Conservation (phyloP, 331 rosid species). For the Prunus yedoensis region DNA sequence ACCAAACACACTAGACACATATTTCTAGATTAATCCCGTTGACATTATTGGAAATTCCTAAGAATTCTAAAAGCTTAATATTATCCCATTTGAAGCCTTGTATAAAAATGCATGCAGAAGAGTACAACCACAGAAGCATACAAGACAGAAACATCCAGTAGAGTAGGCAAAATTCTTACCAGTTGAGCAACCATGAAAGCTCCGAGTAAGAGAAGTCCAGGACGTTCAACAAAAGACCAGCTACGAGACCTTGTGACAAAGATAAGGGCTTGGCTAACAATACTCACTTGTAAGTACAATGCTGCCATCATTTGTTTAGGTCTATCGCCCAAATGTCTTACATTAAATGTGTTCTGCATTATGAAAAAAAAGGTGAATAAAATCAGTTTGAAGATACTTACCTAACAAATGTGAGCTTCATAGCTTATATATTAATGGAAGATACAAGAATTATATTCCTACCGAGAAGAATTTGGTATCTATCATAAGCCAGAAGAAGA, state of each 20-base stretch:
- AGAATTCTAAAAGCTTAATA: neutral
- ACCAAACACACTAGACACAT: neutral
- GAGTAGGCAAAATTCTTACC: conserved; percentile 45
- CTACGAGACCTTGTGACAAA: conserved; percentile 97
- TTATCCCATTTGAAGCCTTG: too few relatives aligned
- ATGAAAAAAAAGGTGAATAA: neutral
- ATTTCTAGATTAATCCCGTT: neutral
- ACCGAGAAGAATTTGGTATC: conserved; percentile 86
- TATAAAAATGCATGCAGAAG: too few relatives aligned
- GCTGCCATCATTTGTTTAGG: conserved; percentile 87
- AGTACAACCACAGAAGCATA: too few relatives aligned
- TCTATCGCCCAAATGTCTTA: conserved; percentile 32
- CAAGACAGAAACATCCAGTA: too few relatives aligned
- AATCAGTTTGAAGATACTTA: neutral
- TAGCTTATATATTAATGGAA: neutral
- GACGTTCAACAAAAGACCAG: conserved; percentile 91
- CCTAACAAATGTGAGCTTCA: neutral
- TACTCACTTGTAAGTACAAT: conserved; percentile 94
- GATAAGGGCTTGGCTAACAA: conserved; percentile 91
- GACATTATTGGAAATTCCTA: neutral
- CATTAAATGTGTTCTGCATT: conserved; percentile 66
- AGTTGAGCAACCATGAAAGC: conserved; percentile 87
- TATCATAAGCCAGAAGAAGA: conserved; percentile 77
- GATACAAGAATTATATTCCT: conserved; percentile 13
- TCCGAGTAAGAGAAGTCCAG: conserved; percentile 79